A percentile compares a stretch with the other conserved stretches of the same genome.
Evolutionary conservation across 306 rosid genomes (phyloP).

Genomic region (Casuarina glauca): DNA sequence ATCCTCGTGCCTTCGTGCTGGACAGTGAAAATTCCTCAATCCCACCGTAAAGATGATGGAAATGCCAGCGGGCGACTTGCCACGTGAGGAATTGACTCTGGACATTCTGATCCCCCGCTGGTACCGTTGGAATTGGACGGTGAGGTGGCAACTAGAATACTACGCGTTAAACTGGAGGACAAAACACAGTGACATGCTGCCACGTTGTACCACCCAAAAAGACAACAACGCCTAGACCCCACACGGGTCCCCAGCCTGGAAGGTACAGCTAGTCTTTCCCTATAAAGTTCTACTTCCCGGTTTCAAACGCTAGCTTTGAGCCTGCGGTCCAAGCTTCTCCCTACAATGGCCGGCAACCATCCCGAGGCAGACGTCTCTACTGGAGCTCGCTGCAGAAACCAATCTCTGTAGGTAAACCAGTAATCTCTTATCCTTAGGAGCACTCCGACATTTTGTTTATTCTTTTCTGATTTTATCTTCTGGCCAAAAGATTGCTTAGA

Average conservation of each 20-base stretch:
- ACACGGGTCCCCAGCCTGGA: conserved; percentile 10
- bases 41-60: too few relatives aligned
- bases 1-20: not conserved
- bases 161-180: not conserved
- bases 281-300: not conserved
- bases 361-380: not conserved
- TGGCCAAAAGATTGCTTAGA: too few relatives aligned
- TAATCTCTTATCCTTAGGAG: not conserved
- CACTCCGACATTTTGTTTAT: not conserved
- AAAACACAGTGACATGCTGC: conserved; percentile 15
- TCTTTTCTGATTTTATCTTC: not conserved
- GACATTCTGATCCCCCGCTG: not conserved
- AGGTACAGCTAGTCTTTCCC: not conserved
- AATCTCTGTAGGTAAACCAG: not conserved
- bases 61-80: too few relatives aligned
- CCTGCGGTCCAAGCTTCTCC: not conserved
- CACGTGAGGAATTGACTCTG: too few relatives aligned
- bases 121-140: not conserved
- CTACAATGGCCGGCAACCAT: not conserved
- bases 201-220: conserved; percentile 26
- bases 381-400: not conserved
- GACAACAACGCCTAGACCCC: conserved; percentile 10
- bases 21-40: too few relatives aligned
- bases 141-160: not conserved
- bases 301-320: not conserved